Base-by-base conservation (phyloP, 345 rosid genomes). In the Sonneratia caseolaris region DNA sequence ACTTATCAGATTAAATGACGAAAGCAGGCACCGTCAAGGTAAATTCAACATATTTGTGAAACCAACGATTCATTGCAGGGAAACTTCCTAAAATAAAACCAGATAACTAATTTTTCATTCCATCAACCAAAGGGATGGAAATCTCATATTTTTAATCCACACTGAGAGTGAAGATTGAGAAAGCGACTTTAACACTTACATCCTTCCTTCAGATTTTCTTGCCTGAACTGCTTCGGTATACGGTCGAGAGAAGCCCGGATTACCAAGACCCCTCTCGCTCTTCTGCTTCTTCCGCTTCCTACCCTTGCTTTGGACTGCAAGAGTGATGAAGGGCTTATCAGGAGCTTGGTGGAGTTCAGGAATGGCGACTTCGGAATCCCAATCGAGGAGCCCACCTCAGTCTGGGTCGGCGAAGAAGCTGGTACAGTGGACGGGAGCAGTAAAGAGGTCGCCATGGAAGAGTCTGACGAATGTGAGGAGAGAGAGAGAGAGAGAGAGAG, bases 171-270 rank as follows among this genome's bases (percentile, higher is more conserved):
- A 53, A 53, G 59, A 53, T 53, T 53, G 59, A 53, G 59, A 53
- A 68, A 43, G 16, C 37, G 37, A 75, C 32, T 69, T 45, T 47
- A 73, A 51, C n/a, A 83, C 86, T 74, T 37, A 91, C 98, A 72
- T 83, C 91, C 96, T 73, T 87, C 95, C 76, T 82, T 80, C 79
- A 94, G 89, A 71, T 94, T 91, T 61, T 90, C 84, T 72, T 83
- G 76, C 57, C 90, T 82, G 82, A 94, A 94, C 70, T 85, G 93
- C 77, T 85, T 87, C 48, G 98, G 98, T 49, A 94, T 88, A 68
- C 83, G 86, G 76, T 87, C 85, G 73, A 84, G 76, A 16, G 77
- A 65, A 0, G 73, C 71, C 72, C 45, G 68, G 19, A 66, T 49
- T n/a, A 22, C 55, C 53, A 43, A 59, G 13, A 32, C 38, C 22